Evolutionary conservation across 2,329 filamentous ascomycete species (phyloP).

Genomic region (Penicillium digitatum): DNA sequence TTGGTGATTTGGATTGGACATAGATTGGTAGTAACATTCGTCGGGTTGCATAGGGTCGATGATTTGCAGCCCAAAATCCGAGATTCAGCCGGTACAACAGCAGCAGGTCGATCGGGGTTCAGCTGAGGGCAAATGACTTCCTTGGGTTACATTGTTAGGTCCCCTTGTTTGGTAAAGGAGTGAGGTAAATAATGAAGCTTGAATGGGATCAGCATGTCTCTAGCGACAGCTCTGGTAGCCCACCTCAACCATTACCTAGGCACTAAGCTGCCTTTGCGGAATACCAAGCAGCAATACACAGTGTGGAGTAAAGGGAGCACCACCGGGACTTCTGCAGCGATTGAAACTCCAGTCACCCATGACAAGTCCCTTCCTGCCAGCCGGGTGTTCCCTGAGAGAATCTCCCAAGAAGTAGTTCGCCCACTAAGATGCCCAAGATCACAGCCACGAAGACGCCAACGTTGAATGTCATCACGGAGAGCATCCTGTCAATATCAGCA

Average conservation of each 20-base stretch:
- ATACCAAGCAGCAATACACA: background rate
- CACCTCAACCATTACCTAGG: background rate
- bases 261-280: background rate
- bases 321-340: background rate
- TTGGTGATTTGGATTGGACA: background rate
- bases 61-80: background rate
- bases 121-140: background rate
- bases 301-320: background rate
- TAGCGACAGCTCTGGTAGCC: background rate
- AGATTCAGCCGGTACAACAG: background rate
- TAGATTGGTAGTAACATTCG: background rate
- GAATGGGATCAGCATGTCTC: background rate
- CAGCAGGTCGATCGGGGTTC: background rate
- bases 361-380: slow-evolving; percentile 1
- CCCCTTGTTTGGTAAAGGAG: background rate
- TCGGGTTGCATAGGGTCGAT: background rate
- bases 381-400: background rate
- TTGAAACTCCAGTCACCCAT: background rate
- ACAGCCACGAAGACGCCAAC: slow-evolving; percentile 1
- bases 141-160: background rate
- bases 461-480: slow-evolving; percentile 6
- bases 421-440: background rate
- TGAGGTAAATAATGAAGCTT: background rate
- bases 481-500: background rate
- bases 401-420: slow-evolving; percentile 2